Evolutionary conservation across 352 stramenopile species (phyloP).

Genomic region (Thalassiosira livingstoniorum): DNA sequence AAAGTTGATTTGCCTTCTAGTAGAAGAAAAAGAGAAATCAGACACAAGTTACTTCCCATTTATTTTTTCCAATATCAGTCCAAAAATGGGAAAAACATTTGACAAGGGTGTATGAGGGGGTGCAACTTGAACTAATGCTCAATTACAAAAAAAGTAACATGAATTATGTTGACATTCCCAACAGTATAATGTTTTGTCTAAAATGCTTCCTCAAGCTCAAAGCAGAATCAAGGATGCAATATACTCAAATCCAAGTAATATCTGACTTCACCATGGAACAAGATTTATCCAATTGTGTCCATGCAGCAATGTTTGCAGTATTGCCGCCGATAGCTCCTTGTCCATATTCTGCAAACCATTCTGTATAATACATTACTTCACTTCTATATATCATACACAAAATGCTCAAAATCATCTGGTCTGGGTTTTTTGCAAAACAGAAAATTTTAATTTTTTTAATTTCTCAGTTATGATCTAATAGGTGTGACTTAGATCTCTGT

Average conservation of each 20-base stretch:
- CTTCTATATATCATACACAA: conserved; percentile 15
- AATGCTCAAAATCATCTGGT: conserved; percentile 1
- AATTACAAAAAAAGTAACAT: neutral
- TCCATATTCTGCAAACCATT: conserved; percentile 26
- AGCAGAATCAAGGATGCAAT: no score
- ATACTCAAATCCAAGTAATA: conserved; percentile 5
- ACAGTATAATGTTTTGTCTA: neutral
- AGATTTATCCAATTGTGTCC: conserved; percentile 10
- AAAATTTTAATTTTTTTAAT: no score
- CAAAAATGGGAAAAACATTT: conserved; percentile 3
- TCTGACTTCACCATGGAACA: conserved; percentile 19
- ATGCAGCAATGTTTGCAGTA: neutral
- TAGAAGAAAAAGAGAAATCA: neutral
- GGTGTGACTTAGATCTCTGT: no score
- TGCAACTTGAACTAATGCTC: neutral
- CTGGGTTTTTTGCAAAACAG: no score
- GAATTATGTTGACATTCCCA: neutral
- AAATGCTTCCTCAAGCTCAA: neutral
- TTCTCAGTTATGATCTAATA: no score
- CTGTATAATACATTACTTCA: conserved; percentile 10
- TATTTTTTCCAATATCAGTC: neutral
- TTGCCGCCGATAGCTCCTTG: neutral
- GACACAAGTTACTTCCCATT: neutral
- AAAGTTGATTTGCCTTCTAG: neutral
- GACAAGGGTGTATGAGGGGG: conserved; percentile 12